A percentile compares a stretch with the other conserved stretches of the same genome.
Conservation (phyloP, 2,329 filamentous ascomycete species). For the Drechslerella coelobrocha region DNA sequence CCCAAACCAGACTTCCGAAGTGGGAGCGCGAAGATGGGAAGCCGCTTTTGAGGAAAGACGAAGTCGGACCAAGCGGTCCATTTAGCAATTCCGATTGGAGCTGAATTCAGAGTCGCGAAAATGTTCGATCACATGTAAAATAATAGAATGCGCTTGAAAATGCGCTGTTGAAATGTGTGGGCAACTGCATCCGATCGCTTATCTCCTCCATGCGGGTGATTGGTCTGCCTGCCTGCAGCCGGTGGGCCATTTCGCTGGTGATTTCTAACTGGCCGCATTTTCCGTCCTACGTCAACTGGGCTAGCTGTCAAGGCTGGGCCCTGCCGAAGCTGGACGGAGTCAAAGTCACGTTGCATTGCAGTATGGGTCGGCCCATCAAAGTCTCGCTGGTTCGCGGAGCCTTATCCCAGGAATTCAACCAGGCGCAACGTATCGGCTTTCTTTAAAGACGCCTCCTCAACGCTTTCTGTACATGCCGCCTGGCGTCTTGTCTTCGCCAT, state of each 20-base stretch:
- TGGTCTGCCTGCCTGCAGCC: not conserved
- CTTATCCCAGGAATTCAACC: not conserved
- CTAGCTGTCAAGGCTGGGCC: not conserved
- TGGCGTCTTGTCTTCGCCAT: not conserved
- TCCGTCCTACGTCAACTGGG: constrained; percentile 17
- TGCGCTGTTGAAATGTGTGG: too few species aligned
- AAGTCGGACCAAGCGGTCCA: too few species aligned
- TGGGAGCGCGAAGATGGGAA: too few species aligned
- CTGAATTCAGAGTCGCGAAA: too few species aligned
- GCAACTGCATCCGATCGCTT: not conserved
- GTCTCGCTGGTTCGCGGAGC: not conserved
- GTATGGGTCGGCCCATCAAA: not conserved
- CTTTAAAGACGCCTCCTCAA: not conserved
- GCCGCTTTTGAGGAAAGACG: too few species aligned
- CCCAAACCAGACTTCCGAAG: too few species aligned
- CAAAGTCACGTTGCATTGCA: constrained; percentile 47
- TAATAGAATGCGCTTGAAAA: too few species aligned
- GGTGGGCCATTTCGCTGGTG: constrained; percentile 2
- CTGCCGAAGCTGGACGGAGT: not conserved
- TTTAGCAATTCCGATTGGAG: too few species aligned
- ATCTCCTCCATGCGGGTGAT: constrained; percentile 6
- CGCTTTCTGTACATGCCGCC: too few species aligned
- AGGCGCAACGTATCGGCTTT: too few species aligned
- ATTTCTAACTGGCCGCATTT: constrained; percentile 27
- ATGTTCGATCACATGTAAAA: too few species aligned